Evolutionary conservation across 192 early-diverging fungal genomes (phyloP).

Genomic region (Coemansia sp.): DNA sequence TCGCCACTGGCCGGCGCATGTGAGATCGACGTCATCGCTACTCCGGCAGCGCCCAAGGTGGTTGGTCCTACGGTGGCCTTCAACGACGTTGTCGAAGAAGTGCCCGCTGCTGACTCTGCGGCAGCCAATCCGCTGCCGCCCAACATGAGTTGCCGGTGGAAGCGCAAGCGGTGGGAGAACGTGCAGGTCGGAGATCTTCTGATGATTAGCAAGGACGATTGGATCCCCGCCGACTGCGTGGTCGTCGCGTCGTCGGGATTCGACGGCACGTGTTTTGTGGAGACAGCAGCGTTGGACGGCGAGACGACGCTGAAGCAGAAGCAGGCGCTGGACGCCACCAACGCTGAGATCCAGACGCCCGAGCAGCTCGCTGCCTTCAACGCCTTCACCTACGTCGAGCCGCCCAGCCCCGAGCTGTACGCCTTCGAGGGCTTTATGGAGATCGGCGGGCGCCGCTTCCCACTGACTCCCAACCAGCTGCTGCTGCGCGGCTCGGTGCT

Average conservation of each 20-base stretch:
- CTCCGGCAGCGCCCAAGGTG: neutral
- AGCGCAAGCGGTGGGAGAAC: constrained; percentile 58
- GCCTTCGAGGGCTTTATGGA: constrained; percentile 80
- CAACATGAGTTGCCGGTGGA: constrained; percentile 55
- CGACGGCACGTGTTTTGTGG: constrained; percentile 80
- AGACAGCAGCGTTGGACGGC: constrained; percentile 85
- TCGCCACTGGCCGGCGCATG: neutral
- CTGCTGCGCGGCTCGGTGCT: constrained; percentile 83
- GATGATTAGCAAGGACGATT: constrained; percentile 72
- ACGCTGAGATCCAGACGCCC: constrained; percentile 49
- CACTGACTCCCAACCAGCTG: constrained; percentile 77
- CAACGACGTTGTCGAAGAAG: constrained; percentile 37
- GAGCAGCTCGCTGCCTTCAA: constrained; percentile 49
- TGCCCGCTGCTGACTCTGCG: constrained; percentile 3
- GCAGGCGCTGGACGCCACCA: constrained; percentile 66
- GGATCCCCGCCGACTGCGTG: constrained; percentile 79
- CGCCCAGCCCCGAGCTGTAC: constrained; percentile 78
- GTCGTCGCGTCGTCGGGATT: constrained; percentile 67
- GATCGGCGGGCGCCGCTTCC: constrained; percentile 55
- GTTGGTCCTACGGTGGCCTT: constrained; percentile 28
- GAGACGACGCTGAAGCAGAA: constrained; percentile 88
- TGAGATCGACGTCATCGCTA: neutral
- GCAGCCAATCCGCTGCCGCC: constrained; percentile 30
- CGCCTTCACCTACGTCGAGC: constrained; percentile 64
- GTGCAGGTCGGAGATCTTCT: constrained; percentile 79